phyloP scores from a whole-genome alignment of 371 early-diverging fungal species.

The Mortierella sp. region DNA sequence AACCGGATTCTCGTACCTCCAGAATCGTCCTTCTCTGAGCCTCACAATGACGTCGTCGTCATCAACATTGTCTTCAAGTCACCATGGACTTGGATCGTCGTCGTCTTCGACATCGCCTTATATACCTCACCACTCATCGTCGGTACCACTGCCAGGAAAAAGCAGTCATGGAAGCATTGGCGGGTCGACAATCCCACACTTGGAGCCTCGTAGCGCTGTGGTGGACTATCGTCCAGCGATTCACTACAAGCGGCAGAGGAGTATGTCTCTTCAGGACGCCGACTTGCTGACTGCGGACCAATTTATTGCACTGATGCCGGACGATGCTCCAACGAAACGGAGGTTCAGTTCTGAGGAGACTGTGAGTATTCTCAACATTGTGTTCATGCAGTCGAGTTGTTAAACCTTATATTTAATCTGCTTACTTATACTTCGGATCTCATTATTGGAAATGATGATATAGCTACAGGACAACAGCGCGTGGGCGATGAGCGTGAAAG shows the following conservation, averaged over 20 bases:
- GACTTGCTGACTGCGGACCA: slow-evolving; percentile 55
- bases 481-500: slow-evolving; percentile 12
- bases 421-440: neutral
- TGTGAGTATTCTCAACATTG: slow-evolving; percentile 12
- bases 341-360: slow-evolving; percentile 54
- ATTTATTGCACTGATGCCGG: slow-evolving; percentile 46
- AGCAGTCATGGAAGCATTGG: neutral
- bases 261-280: slow-evolving; percentile 56
- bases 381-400: neutral
- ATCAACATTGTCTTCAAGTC: neutral
- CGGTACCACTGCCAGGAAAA: neutral
- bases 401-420: neutral
- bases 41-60: neutral
- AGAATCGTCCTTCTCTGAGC: neutral
- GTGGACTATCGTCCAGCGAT: slow-evolving; percentile 32
- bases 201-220: slow-evolving; percentile 43
- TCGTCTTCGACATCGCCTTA: neutral
- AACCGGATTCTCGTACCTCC: neutral
- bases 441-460: neutral
- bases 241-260: slow-evolving; percentile 44
- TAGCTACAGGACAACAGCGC: slow-evolving; percentile 21
- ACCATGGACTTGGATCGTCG: neutral
- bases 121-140: neutral
- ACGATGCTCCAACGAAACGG: slow-evolving; percentile 36
- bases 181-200: slow-evolving; percentile 16